Evolutionary conservation across 2,329 filamentous ascomycete genomes (phyloP), one percentile per base, ranked within the genome.

Genomic region (Pseudocercospora eumusae): DNA sequence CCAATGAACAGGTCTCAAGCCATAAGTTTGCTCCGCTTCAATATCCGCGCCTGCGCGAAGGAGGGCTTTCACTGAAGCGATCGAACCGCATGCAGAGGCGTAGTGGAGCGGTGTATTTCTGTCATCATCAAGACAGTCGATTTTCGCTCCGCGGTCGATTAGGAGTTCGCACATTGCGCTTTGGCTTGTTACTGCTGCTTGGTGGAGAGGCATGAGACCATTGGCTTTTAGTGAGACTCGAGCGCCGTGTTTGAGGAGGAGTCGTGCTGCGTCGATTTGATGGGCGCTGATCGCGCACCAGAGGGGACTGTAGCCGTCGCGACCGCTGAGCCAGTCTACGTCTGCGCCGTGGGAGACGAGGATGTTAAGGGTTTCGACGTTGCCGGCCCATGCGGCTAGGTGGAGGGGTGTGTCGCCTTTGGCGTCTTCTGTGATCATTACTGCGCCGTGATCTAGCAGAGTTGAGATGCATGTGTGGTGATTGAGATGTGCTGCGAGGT

Each of bases 341-440:
- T 71, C 70, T 25, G 66, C 67, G 50, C 66, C 69, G 42, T 68
- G 65, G 2, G 64, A 44, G 9, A 73, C 62, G 6, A 73, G 63
- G 9, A 66, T 50, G 5, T 62, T 56, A 7, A 71, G 63, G 11
- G 68, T 63, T 59, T 72, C 70, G 33, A 70, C 66, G 47, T 72
- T 64, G 50, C 69, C 70, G 11, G 68, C 64, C 71, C 70, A 72
- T 2, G 69, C 69, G 40, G 69, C 69, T 3, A 72, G 61, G 20
- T 72, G 70, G 5, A 72, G 66, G 3, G 69, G 59, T n/a, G 69
- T 71, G 59, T 72, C 70, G 53, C 69, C 70, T 61, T 68, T 66
- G 20, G 65, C 63, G 50, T 72, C 70, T 62, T 71, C 67, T 18
- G 61, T 63, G 27, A 57, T 61, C 60, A 70, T 66, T 28, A 59